A percentile compares a stretch with the other conserved stretches of the same genome.
Conservation (phyloP, 176 grass and related monocot species). For the Rhipidocladum racemiflorum region DNA sequence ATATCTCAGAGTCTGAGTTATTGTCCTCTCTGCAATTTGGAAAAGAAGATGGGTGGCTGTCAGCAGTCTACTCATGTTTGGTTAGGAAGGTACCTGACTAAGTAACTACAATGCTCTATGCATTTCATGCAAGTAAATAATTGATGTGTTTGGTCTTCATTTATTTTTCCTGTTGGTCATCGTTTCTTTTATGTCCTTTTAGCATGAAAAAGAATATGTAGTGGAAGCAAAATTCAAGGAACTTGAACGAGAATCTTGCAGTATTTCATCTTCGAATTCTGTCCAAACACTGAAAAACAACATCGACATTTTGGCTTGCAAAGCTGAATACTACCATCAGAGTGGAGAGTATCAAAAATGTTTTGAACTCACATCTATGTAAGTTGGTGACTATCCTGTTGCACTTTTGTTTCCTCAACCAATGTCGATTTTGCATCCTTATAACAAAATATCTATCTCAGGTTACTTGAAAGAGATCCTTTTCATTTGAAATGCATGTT, state of each 20-base stretch:
- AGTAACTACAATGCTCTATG: no score
- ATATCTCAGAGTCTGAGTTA: slow-evolving; percentile 73
- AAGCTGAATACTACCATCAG: slow-evolving; percentile 94
- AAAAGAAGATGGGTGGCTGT: slow-evolving; percentile 89
- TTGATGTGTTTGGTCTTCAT: neutral
- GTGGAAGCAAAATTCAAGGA: slow-evolving; percentile 97
- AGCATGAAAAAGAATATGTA: slow-evolving; percentile 87
- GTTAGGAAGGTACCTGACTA: slow-evolving; percentile 94
- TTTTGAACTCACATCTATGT: slow-evolving; percentile 82
- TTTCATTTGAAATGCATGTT: slow-evolving; percentile 91
- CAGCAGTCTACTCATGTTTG: slow-evolving; percentile 86
- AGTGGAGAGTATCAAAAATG: slow-evolving; percentile 93
- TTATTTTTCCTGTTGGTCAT: slow-evolving; percentile 25
- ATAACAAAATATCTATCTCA: slow-evolving; percentile 37
- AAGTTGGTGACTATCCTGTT: slow-evolving; percentile 43
- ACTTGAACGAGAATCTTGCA: slow-evolving; percentile 66
- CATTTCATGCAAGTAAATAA: slow-evolving; percentile 6
- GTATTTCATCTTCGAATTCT: slow-evolving; percentile 55
- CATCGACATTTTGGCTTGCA: slow-evolving; percentile 76
- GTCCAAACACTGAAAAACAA: slow-evolving; percentile 76
- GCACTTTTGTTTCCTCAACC: slow-evolving; percentile 5
- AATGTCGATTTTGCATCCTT: slow-evolving; percentile 15
- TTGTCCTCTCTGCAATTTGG: slow-evolving; percentile 81
- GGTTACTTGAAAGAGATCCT: slow-evolving; percentile 94
- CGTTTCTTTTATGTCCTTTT: slow-evolving; percentile 25